Conservation (phyloP, 2,329 filamentous ascomycete genomes). For the Pseudocercospora vitis region DNA sequence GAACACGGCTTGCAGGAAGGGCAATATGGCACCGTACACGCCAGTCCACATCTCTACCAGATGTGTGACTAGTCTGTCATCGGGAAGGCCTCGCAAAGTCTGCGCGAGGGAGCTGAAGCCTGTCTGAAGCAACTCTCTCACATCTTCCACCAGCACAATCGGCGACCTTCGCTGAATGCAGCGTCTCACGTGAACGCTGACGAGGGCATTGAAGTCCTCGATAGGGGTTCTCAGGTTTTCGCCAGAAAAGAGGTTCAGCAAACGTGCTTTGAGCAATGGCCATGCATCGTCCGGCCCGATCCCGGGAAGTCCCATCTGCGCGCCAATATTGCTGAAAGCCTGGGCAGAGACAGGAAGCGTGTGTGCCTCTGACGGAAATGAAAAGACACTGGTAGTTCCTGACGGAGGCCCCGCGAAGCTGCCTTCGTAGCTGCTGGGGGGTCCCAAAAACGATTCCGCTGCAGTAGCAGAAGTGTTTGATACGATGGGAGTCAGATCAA, state of each 20-base stretch:
- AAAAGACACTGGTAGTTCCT: constrained; percentile 34
- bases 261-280: constrained; percentile 73
- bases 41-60: constrained; percentile 93
- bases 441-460: constrained; percentile 30
- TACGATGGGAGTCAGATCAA: constrained; percentile 35
- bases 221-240: constrained; percentile 77
- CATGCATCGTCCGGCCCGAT: constrained; percentile 71
- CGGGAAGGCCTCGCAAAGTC: constrained; percentile 72
- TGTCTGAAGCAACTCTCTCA: constrained; percentile 71
- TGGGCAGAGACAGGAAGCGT: constrained; percentile 39
- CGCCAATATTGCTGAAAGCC: constrained; percentile 46
- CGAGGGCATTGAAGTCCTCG: constrained; percentile 79
- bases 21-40: constrained; percentile 84
- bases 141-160: constrained; percentile 70
- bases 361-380: constrained; percentile 35
- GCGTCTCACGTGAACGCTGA: constrained; percentile 74
- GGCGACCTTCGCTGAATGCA: constrained; percentile 73
- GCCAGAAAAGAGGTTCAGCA: constrained; percentile 77
- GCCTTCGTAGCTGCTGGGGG: constrained; percentile 29
- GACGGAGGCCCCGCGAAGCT: constrained; percentile 33
- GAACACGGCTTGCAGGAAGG: constrained; percentile 94
- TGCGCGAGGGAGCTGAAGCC: constrained; percentile 87
- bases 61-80: constrained; percentile 84
- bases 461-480: constrained; percentile 34
- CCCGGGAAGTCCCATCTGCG: constrained; percentile 49